phyloP scores from a whole-genome alignment of 2,329 filamentous ascomycete species.

The Neocatenulostroma microsporum region DNA sequence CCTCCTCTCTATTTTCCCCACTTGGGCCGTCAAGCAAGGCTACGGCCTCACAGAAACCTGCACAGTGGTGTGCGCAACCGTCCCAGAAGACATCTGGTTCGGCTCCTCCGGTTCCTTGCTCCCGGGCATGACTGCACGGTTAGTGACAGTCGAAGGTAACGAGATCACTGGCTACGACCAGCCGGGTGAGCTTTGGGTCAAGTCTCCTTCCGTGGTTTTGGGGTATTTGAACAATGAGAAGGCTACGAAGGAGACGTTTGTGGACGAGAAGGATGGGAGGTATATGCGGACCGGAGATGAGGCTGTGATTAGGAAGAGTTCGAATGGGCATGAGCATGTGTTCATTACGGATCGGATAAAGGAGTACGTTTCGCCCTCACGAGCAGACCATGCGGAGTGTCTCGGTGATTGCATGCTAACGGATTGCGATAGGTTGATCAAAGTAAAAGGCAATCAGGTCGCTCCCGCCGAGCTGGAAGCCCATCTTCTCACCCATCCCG shows the following conservation, averaged over 20 bases:
- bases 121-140: conserved; percentile 56
- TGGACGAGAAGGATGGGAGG: conserved; percentile 54
- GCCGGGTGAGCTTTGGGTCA: conserved; percentile 73
- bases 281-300: conserved; percentile 74
- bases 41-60: conserved; percentile 74
- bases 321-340: conserved; percentile 67
- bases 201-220: conserved; percentile 66
- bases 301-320: conserved; percentile 58
- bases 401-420: background rate
- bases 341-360: conserved; percentile 78
- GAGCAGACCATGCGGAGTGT: no score
- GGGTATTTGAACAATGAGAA: conserved; percentile 84
- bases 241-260: conserved; percentile 66
- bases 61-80: conserved; percentile 59
- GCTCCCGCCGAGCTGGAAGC: conserved; percentile 67
- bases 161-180: conserved; percentile 65
- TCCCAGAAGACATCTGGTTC: conserved; percentile 56
- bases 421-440: conserved; percentile 21
- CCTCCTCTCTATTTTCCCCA: conserved; percentile 53
- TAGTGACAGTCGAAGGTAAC: conserved; percentile 59
- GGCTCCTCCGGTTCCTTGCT: conserved; percentile 66
- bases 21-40: conserved; percentile 52
- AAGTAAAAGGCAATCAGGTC: conserved; percentile 64
- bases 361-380: conserved; percentile 35
- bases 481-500: conserved; percentile 64